Conservation (phyloP, 1,139 yeast species). For the Diutina mesorugosa region DNA sequence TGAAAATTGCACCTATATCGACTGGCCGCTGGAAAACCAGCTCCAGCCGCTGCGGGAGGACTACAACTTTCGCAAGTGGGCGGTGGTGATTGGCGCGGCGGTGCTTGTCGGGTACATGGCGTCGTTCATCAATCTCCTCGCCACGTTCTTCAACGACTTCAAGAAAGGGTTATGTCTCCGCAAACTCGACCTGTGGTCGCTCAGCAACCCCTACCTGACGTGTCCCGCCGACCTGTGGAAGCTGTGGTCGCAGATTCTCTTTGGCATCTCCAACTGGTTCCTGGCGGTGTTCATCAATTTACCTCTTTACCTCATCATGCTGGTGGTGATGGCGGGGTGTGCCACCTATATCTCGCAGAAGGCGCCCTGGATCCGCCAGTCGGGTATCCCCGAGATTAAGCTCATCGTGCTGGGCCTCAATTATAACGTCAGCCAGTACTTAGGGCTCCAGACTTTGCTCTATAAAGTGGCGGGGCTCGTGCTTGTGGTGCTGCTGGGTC, state of each 20-base stretch:
- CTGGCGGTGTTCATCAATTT: conserved; percentile 13
- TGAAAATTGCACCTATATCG: background rate
- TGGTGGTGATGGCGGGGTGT: conserved; percentile 12
- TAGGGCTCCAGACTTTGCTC: conserved; percentile 33
- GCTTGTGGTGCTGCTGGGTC: conserved; percentile 65
- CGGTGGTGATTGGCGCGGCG: conserved; percentile 43
- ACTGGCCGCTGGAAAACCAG: background rate
- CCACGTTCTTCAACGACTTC: conserved; percentile 54
- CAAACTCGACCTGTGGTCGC: conserved; percentile 27
- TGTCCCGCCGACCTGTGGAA: conserved; percentile 33
- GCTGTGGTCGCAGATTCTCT: conserved; percentile 22
- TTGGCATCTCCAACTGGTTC: conserved; percentile 4
- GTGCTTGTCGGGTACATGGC: conserved; percentile 46
- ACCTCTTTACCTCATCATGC: conserved; percentile 24
- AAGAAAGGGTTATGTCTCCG: conserved; percentile 34
- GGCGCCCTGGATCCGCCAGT: conserved; percentile 37
- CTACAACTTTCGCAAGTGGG: conserved; percentile 32
- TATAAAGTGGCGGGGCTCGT: conserved; percentile 43
- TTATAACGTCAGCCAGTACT: conserved; percentile 20
- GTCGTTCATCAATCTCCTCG: conserved; percentile 42
- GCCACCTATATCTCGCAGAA: conserved; percentile 21
- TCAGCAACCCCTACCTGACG: conserved; percentile 30
- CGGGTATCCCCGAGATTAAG: conserved; percentile 65
- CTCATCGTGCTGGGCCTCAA: conserved; percentile 50
- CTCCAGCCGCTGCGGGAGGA: background rate